Evolutionary conservation across 2,329 filamentous ascomycete genomes (phyloP).

Genomic region (Triangularia setosa): DNA sequence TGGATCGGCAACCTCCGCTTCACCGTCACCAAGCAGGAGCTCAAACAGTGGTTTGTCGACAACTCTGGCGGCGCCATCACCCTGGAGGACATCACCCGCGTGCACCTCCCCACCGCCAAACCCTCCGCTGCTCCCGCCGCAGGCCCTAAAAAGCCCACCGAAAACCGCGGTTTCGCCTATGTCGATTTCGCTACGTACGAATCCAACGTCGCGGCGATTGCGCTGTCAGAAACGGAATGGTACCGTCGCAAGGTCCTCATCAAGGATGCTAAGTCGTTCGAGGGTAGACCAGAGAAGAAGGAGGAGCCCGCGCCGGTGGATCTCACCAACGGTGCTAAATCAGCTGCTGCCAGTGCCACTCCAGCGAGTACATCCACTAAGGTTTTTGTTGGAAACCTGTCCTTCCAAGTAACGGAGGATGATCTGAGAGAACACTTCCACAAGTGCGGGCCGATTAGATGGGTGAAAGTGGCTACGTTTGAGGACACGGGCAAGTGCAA

Average conservation of each 20-base stretch:
- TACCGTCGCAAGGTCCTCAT: slow-evolving; percentile 78
- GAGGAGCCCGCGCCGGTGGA: slow-evolving; percentile 34
- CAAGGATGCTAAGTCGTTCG: slow-evolving; percentile 86
- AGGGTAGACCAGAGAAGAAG: slow-evolving; percentile 80
- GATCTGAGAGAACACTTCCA: slow-evolving; percentile 76
- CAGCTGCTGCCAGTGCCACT: slow-evolving; percentile 27
- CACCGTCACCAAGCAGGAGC: slow-evolving; percentile 65
- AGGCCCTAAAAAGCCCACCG: slow-evolving; percentile 41
- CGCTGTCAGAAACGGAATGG: slow-evolving; percentile 79
- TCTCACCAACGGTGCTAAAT: slow-evolving; percentile 25
- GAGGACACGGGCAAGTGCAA: slow-evolving; percentile 98
- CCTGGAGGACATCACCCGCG: slow-evolving; percentile 71
- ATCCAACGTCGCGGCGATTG: slow-evolving; percentile 73
- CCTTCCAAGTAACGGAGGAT: slow-evolving; percentile 78
- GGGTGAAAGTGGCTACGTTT: slow-evolving; percentile 88
- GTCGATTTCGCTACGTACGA: slow-evolving; percentile 76
- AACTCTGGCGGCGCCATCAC: slow-evolving; percentile 63
- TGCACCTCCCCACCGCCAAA: slow-evolving; percentile 66
- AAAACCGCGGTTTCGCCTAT: slow-evolving; percentile 95
- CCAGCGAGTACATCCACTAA: slow-evolving; percentile 52
- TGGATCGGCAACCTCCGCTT: slow-evolving; percentile 98
- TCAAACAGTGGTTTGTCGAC: slow-evolving; percentile 76
- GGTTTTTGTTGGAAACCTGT: slow-evolving; percentile 88
- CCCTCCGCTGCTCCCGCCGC: neutral
- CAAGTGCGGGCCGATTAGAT: slow-evolving; percentile 77